Base-by-base conservation (phyloP, 2,329 filamentous ascomycete genomes). In the Colletotrichum karsti region DNA sequence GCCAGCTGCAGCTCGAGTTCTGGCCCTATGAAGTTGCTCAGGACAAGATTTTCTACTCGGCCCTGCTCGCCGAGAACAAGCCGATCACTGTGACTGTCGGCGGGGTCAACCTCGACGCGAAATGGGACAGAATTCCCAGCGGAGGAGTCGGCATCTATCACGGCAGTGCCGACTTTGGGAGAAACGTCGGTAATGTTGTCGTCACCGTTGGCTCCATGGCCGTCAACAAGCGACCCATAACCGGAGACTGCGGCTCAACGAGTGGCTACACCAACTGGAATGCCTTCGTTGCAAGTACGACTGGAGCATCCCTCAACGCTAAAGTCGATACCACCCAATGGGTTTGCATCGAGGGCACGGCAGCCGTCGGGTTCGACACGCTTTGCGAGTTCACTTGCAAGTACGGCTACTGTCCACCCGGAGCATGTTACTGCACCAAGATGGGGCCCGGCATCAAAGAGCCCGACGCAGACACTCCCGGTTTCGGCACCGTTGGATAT, bases 351-450 rank as follows among this genome's bases (percentile, higher is more conserved):
- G 70, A 71, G 22, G 77, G 76, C 12, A 73, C 70, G 8, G 46
- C 41, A 1, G 8, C 22, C 1, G 18, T 12, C 3, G 22, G 80
- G 62, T 79, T 77, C 28, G 33, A 56, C 1, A 79, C 77, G 1
- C 76, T 82, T 3, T 82, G 79, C 63, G 54, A 73, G 41, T 81
- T 77, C 37, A 55, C 72, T 18, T 78, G 76, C 57, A 35, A 33
- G 7, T 77, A 73, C 39, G 74, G 72, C 20, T 77, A 77, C 64
- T 78, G 75, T 33, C 75, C 76, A 2, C 7, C 9, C 13, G 30
- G 42, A 1, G 41, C 53, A 1, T 64, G 61, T 6, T 69, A 82
- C 5, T 58, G 44, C 42, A 26, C 30, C 4, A 50, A 35, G 3
- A 1, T 64, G 3, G 61, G 61, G 2, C 15, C 15, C 1, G 28